Conservation (phyloP, 1,284 basidiomycete species). For the Cryptococcus amylolentus region DNA sequence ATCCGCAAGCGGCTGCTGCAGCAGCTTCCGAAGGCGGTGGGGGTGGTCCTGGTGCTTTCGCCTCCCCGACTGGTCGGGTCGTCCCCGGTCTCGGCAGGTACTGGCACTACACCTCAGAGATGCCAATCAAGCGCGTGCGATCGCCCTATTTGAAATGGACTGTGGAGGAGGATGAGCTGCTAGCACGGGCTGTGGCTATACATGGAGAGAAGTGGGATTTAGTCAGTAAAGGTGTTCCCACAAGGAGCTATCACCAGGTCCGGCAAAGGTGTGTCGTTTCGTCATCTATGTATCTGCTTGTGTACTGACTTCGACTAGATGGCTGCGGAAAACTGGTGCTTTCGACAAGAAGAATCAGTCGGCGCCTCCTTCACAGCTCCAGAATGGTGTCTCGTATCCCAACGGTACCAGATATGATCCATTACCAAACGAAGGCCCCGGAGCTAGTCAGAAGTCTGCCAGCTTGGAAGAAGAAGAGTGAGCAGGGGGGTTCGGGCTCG, state of each 20-base stretch:
- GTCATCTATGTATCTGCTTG: not conserved
- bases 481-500: no score
- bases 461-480: no score
- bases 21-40: not conserved
- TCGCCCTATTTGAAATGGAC: conserved; percentile 49
- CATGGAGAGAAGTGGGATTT: conserved; percentile 50
- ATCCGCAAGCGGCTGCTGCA: not conserved
- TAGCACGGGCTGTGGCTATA: conserved; percentile 44
- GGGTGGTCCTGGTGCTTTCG: conserved; percentile 11
- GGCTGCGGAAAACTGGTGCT: conserved; percentile 47
- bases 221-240: conserved; percentile 46
- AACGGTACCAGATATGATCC: no score
- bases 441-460: no score
- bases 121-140: conserved; percentile 40
- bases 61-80: conserved; percentile 34
- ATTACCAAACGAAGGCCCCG: no score
- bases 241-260: conserved; percentile 47
- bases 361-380: not conserved
- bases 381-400: no score
- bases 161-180: conserved; percentile 47
- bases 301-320: conserved; percentile 19
- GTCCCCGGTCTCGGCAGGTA: conserved; percentile 47
- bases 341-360: conserved; percentile 40
- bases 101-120: conserved; percentile 40
- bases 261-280: conserved; percentile 33